phyloP scores from a whole-genome alignment of 2,329 filamentous ascomycete genomes.

The Bipolaris cookei region DNA sequence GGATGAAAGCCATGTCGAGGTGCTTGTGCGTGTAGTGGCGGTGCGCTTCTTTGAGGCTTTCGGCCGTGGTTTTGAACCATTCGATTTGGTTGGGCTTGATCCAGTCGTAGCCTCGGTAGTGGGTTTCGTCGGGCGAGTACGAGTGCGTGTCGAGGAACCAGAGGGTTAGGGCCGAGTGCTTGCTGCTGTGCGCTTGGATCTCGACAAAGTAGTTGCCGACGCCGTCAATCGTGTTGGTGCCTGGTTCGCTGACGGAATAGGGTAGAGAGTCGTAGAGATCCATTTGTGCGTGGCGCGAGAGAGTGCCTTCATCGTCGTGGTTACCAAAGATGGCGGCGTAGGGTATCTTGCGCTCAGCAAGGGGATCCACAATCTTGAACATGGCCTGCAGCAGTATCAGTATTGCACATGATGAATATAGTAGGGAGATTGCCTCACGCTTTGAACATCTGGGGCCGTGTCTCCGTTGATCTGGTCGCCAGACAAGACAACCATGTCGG shows the following conservation, averaged over 20 bases:
- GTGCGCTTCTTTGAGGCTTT: slow-evolving; percentile 71
- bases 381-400: slow-evolving; percentile 66
- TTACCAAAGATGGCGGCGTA: slow-evolving; percentile 97
- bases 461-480: slow-evolving; percentile 97
- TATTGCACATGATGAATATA: not conserved
- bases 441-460: slow-evolving; percentile 87
- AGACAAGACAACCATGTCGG: slow-evolving; percentile 87
- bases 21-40: slow-evolving; percentile 88
- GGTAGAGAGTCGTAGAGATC: slow-evolving; percentile 82
- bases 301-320: slow-evolving; percentile 89
- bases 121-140: slow-evolving; percentile 86
- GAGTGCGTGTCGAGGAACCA: slow-evolving; percentile 94
- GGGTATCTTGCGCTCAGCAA: slow-evolving; percentile 86
- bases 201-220: slow-evolving; percentile 96
- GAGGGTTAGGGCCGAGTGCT: slow-evolving; percentile 90
- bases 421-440: slow-evolving; percentile 56
- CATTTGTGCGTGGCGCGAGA: slow-evolving; percentile 82
- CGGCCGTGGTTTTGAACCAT: slow-evolving; percentile 86
- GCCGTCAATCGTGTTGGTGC: slow-evolving; percentile 82
- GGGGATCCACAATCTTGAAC: slow-evolving; percentile 86
- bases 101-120: slow-evolving; percentile 96
- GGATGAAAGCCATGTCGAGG: slow-evolving; percentile 95
- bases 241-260: slow-evolving; percentile 84
- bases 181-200: slow-evolving; percentile 79
- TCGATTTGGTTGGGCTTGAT: slow-evolving; percentile 91